phyloP scores from a whole-genome alignment of 768 basidiomycete species.

The Russula dissimulans region DNA sequence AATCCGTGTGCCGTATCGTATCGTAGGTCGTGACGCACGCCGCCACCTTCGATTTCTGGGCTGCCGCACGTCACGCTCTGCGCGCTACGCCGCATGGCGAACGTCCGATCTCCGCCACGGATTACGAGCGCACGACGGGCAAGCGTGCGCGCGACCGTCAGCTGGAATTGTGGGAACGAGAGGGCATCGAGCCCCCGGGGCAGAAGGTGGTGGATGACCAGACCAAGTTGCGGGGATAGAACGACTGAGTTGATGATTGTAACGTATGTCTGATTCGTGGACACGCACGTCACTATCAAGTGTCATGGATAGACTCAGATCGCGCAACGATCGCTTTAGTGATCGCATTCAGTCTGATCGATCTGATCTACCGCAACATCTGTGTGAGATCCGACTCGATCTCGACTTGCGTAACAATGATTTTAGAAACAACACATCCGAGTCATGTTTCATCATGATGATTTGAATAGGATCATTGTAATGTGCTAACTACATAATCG shows the following conservation, averaged over 20 bases:
- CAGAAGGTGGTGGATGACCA: conserved; percentile 20
- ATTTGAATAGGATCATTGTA: neutral
- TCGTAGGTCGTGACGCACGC: conserved; percentile 63
- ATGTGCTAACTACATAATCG: conserved; percentile 6
- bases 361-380: conserved; percentile 1
- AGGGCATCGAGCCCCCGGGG: conserved; percentile 41
- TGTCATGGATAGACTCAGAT: neutral
- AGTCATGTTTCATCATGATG: neutral
- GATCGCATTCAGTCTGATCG: conserved; percentile 1
- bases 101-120: conserved; percentile 63
- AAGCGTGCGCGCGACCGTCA: conserved; percentile 67
- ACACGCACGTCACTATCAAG: neutral
- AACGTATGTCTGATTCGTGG: no score
- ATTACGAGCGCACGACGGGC: conserved; percentile 55
- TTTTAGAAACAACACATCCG: neutral
- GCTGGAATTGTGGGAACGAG: conserved; percentile 59
- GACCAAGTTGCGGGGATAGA: conserved; percentile 45
- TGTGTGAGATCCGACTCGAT: conserved; percentile 6
- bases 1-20: neutral
- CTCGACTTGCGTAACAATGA: neutral
- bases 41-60: conserved; percentile 80
- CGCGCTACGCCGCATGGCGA: conserved; percentile 79
- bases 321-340: neutral
- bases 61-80: conserved; percentile 64
- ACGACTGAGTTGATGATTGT: conserved; percentile 32